Base-by-base conservation (phyloP, 2,329 filamentous ascomycete species). In the Boeremia lycopersici region DNA sequence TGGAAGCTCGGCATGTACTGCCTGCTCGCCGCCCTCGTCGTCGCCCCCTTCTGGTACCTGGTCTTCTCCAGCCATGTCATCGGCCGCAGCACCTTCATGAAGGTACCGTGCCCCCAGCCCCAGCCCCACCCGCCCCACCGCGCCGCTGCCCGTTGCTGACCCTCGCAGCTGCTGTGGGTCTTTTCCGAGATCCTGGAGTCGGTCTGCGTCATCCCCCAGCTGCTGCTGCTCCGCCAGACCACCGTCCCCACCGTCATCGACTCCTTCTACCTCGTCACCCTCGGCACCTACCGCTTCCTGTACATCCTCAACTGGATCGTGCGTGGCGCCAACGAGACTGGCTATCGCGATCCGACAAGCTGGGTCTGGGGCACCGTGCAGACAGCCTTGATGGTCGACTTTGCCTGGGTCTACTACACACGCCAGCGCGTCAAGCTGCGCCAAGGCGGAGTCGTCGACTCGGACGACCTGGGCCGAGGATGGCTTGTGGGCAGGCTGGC, bases 371-470 rank as follows among this genome's bases (percentile, higher is more conserved):
- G 93, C 51, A 79, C 96, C 56, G 81, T 98, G 25, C 93, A 98
- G 78, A 97, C 92, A 0, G 87, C 89, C 1, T 85, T 97, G 38
- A 97, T 97, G 75, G 74, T 93, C 64, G 93, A 98, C 76, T 98
- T 98, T 72, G 92, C 91, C 31, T 97, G 93, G 92, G 92, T 98
- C 1, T 98, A 98, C 81, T 97, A 90, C 79, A 90, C 89, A 10
- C 85, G 93, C 60, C 93, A 97, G 79, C 86, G 93, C 53, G 92
- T 98, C 70, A 97, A 97, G 86, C 86, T 98, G 13, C 85, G 93
- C 58, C 88, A 86, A 62, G 93, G 93, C 39, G 91, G 91, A 6
- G 82, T 97, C 15, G 91, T 98, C 12, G 93, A 98, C 71, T 88
- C 89, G 4, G 93, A 97, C 62, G 93, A 98, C 72, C 81, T 96